A percentile compares a stretch with the other conserved stretches of the same genome.
Evolutionary conservation across 371 early-diverging fungal species (phyloP).

Genomic region (Capniomyces stellatus): DNA sequence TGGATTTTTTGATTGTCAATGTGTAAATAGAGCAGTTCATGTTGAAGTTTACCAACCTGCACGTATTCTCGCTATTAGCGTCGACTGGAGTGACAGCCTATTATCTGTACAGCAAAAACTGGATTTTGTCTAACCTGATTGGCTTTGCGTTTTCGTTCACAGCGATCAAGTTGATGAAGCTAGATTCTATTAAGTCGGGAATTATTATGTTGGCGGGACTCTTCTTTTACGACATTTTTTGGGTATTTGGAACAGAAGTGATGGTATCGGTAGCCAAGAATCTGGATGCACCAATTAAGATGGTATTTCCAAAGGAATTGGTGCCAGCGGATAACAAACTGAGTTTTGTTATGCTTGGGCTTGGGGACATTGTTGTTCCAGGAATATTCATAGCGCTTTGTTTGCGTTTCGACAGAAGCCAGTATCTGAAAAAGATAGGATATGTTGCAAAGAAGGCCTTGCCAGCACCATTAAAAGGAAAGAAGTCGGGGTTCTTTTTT

Average conservation of each 20-base stretch:
- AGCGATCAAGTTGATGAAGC: constrained; percentile 67
- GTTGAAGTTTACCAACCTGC: constrained; percentile 46
- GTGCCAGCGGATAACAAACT: constrained; percentile 20
- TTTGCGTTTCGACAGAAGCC: constrained; percentile 67
- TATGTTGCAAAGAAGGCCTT: constrained; percentile 25
- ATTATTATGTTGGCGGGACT: constrained; percentile 78
- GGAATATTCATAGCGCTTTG: constrained; percentile 88
- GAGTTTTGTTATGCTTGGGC: constrained; percentile 83
- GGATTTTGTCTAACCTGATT: constrained; percentile 78
- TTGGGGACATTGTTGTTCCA: constrained; percentile 96
- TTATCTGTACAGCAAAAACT: constrained; percentile 76
- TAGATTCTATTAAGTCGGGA: constrained; percentile 91
- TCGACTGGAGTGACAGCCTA: constrained; percentile 46
- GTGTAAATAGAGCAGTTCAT: constrained; percentile 28
- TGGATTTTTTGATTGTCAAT: no score
- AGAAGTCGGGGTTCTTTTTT: constrained; percentile 35
- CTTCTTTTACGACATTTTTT: constrained; percentile 94
- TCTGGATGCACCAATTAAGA: constrained; percentile 93
- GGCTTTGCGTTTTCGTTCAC: constrained; percentile 73
- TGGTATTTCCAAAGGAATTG: constrained; percentile 60
- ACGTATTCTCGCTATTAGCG: constrained; percentile 34
- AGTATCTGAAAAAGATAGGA: constrained; percentile 28
- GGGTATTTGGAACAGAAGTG: constrained; percentile 97
- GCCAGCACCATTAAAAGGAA: constrained; percentile 19
- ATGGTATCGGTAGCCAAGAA: constrained; percentile 96